Evolutionary conservation across 129 eudicot genomes (phyloP).

Genomic region (Escallonia herrerae): DNA sequence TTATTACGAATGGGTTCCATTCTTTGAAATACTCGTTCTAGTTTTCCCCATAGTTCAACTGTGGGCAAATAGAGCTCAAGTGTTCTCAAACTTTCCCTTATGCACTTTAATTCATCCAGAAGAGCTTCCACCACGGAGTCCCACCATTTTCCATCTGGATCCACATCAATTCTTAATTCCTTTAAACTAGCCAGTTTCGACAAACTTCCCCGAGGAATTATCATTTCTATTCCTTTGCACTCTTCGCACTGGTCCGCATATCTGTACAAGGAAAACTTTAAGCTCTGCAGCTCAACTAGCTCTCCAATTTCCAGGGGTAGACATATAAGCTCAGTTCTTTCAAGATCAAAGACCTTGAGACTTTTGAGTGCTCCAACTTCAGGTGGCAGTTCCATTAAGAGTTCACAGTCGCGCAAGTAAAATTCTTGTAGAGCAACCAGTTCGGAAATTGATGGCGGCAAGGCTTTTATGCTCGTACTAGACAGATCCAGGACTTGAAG

Average conservation of each 20-base stretch:
- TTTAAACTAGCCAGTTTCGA: constrained; percentile 22
- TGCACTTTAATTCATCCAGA: constrained; percentile 13
- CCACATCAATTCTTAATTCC: constrained; percentile 28
- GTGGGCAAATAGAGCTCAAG: constrained; percentile 29
- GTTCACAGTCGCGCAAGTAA: constrained; percentile 18
- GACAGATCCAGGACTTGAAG: constrained; percentile 30
- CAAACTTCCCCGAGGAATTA: constrained; percentile 19
- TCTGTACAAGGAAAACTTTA: constrained; percentile 22
- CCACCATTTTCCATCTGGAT: constrained; percentile 30
- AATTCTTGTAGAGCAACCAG: constrained; percentile 13
- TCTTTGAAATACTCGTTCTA: constrained; percentile 12
- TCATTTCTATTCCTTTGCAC: constrained; percentile 3
- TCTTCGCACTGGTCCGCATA: constrained; percentile 17
- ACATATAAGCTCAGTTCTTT: constrained; percentile 28
- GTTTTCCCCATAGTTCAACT: constrained; percentile 10
- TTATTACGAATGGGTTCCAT: constrained; percentile 10
- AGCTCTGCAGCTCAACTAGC: background rate
- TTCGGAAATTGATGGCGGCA: constrained; percentile 27
- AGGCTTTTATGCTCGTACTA: constrained; percentile 19
- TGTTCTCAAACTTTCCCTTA: constrained; percentile 11
- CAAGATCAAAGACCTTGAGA: constrained; percentile 33
- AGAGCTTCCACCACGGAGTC: constrained; percentile 20
- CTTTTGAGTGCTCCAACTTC: constrained; percentile 23
- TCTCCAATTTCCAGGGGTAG: constrained; percentile 21
- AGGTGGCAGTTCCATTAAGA: constrained; percentile 21